A percentile compares a stretch with the other conserved stretches of the same genome.
Conservation (phyloP, 192 early-diverging fungal genomes). For the Coemansia reversa region DNA sequence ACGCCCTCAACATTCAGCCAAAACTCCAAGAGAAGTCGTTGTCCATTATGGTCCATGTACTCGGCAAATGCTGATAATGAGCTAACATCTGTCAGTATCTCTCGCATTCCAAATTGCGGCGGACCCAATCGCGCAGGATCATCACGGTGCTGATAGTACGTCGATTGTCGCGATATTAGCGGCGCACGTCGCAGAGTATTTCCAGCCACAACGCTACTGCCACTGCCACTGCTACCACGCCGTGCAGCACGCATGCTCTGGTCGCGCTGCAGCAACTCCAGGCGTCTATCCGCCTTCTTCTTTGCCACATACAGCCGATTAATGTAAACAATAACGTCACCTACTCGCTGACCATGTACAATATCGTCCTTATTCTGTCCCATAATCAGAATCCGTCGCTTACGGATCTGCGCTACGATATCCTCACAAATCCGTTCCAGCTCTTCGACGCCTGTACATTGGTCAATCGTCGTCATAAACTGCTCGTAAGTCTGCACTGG, state of each 20-base stretch:
- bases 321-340: conserved; percentile 70
- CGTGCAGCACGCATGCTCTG: background rate
- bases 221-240: background rate
- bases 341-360: conserved; percentile 75
- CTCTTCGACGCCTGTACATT: conserved; percentile 62
- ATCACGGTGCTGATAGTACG: conserved; percentile 51
- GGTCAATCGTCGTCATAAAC: conserved; percentile 71
- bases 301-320: conserved; percentile 73
- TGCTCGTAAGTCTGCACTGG: conserved; percentile 64
- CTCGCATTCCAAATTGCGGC: conserved; percentile 57
- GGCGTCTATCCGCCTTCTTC: conserved; percentile 71
- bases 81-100: conserved; percentile 64
- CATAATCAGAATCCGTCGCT: conserved; percentile 58
- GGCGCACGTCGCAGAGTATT: background rate
- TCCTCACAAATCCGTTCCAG: conserved; percentile 67
- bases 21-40: conserved; percentile 66
- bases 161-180: conserved; percentile 29
- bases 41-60: conserved; percentile 72
- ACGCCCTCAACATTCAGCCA: conserved; percentile 74
- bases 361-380: conserved; percentile 70
- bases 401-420: conserved; percentile 72
- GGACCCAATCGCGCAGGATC: conserved; percentile 40
- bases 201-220: background rate
- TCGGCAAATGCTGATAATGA: conserved; percentile 76
- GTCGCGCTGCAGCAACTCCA: conserved; percentile 53